Percentiles rank a stretch among this genome's conserved stretches.
These are phyloP conservation scores for Ophiobolus disseminans DNA, from an alignment of 2,329 filamentous ascomycete genomes.

Conservation along the genomic window DNA sequence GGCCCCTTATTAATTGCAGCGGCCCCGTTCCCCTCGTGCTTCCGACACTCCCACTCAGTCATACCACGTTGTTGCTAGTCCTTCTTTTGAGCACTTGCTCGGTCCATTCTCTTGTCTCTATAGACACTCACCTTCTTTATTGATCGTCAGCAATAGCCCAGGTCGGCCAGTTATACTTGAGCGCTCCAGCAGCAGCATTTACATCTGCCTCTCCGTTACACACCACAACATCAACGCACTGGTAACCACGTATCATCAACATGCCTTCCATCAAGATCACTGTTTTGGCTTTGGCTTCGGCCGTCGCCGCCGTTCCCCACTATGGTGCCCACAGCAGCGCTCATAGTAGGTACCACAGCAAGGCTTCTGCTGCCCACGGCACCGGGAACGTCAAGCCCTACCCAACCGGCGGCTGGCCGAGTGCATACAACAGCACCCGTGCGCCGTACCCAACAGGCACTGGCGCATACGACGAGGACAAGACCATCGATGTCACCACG, in stretches of 20 bases:
- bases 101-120: slow-evolving; percentile 46
- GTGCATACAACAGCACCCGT: slow-evolving; percentile 33
- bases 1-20: slow-evolving; percentile 37
- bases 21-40: slow-evolving; percentile 31
- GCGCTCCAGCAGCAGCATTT: slow-evolving; percentile 50
- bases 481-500: slow-evolving; percentile 32
- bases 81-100: slow-evolving; percentile 54
- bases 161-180: slow-evolving; percentile 48
- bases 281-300: slow-evolving; percentile 53
- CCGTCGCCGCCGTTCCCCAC: slow-evolving; percentile 50
- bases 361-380: slow-evolving; percentile 12
- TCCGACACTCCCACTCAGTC: slow-evolving; percentile 33
- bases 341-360: slow-evolving; percentile 40
- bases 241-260: slow-evolving; percentile 23
- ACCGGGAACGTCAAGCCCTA: slow-evolving; percentile 32
- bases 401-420: slow-evolving; percentile 41
- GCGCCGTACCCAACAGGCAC: slow-evolving; percentile 30
- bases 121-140: slow-evolving; percentile 46
- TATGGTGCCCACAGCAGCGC: slow-evolving; percentile 34
- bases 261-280: slow-evolving; percentile 50
- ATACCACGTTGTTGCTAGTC: slow-evolving; percentile 43
- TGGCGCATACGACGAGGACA: slow-evolving; percentile 22
- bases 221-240: slow-evolving; percentile 10
- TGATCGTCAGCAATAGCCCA: slow-evolving; percentile 49
- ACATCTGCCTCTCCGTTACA: slow-evolving; percentile 25